Base-by-base conservation (phyloP, 306 rosid genomes). In the Trichosanthes truncata region DNA sequence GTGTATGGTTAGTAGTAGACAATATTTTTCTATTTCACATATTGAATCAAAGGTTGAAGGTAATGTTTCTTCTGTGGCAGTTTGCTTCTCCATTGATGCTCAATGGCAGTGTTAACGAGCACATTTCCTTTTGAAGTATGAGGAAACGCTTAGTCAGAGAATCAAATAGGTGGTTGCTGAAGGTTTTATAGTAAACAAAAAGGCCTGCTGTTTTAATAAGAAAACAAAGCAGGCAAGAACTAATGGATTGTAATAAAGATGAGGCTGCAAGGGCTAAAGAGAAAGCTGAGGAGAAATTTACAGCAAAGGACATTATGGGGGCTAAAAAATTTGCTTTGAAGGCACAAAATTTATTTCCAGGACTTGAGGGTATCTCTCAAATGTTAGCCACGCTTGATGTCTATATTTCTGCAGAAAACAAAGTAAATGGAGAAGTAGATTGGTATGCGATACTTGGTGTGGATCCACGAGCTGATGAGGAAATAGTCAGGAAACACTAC, bases 201-300 rank as follows among this genome's bases (percentile, higher is more conserved):
- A 7, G 29, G 60, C 78, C 43, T 49, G 60, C 60, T 48, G 41
- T 48, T 73, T 48, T 73, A 73, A 46, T 73, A 26, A 29, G 41
- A 29, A 48, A 73, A 10, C 26, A 73, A 48, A 49, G 78, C 78
- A 46, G 60, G 78, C 69, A 36, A 65, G 81, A 46, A 31, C 78
- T 75, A 83, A 95, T 95, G 98, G 98, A 95, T 80, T 95, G 98
- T 84, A 95, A 95, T 83, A 89, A 84, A 88, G 98, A 92, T 35
- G 97, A 95, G 91, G 98, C 97, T 33, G 77, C 77, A 76, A 87
- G 94, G 82, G 97, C 98, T 7, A 92, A 89, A 83, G 93, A 83
- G 87, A 84, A 92, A 29, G 96, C 98, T 1, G 97, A 91, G 88
- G 89, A 82, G 87, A 95, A 91, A 88, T 90, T 95, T 74, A 78